A percentile compares a stretch with the other conserved stretches of the same genome.
These are phyloP conservation scores for Pseudophaeomoniella oleicola DNA, from an alignment of 2,329 filamentous ascomycete species.

Conservation along the genomic window DNA sequence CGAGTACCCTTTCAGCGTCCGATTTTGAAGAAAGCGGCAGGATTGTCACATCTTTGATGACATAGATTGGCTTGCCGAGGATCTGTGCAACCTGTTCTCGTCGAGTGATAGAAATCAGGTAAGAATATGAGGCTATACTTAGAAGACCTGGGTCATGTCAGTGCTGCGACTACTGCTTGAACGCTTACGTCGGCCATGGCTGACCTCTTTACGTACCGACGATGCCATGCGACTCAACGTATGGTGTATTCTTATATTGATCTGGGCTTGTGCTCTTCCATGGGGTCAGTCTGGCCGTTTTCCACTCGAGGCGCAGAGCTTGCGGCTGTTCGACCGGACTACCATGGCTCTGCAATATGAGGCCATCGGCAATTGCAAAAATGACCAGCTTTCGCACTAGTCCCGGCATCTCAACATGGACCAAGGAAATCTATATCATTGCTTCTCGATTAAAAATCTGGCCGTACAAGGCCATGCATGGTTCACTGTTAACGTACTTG, in stretches of 20 bases:
- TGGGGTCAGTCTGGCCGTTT: conserved; percentile 37
- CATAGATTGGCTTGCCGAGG: conserved; percentile 67
- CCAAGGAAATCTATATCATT: too few species aligned
- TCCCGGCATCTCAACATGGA: conserved; percentile 48
- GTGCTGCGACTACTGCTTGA: conserved; percentile 1
- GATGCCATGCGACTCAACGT: conserved; percentile 37
- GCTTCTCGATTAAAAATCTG: too few species aligned
- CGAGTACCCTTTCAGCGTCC: conserved; percentile 61
- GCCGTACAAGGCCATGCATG: too few species aligned
- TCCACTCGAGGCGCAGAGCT: conserved; percentile 59
- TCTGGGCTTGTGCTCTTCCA: conserved; percentile 16
- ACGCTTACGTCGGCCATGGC: conserved; percentile 6
- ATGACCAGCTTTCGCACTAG: conserved; percentile 69
- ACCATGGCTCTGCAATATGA: conserved; percentile 61
- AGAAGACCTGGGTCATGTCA: conserved; percentile 51
- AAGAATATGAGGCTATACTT: conserved; percentile 65
- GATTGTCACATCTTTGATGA: conserved; percentile 77
- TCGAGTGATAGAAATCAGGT: conserved; percentile 72
- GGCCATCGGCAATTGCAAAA: conserved; percentile 66
- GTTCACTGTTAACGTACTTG: too few species aligned
- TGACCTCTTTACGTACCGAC: conserved; percentile 32
- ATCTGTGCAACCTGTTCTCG: conserved; percentile 83
- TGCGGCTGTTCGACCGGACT: conserved; percentile 23
- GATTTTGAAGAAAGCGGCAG: conserved; percentile 67
- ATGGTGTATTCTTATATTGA: conserved; percentile 16